phyloP scores from a whole-genome alignment of 2,329 filamentous ascomycete species.

The Setomelanomma holmii region DNA sequence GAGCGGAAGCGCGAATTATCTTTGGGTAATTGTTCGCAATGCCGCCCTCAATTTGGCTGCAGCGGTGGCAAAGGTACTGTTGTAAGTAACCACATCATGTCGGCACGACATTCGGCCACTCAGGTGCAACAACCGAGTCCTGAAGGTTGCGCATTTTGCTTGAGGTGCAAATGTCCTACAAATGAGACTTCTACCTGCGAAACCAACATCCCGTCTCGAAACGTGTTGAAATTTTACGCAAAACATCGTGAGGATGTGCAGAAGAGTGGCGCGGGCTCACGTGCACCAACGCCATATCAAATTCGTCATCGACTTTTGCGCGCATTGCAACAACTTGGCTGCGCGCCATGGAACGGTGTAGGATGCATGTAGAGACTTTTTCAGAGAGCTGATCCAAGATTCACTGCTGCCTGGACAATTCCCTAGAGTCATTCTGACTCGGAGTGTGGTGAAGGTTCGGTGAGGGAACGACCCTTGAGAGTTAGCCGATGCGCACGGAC shows the following conservation, averaged over 20 bases:
- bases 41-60: slow-evolving; percentile 13
- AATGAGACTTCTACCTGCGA: not conserved
- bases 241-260: slow-evolving; percentile 2
- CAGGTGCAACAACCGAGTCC: not conserved
- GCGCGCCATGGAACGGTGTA: not conserved
- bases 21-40: slow-evolving; percentile 19
- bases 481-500: slow-evolving; percentile 14
- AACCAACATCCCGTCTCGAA: not conserved
- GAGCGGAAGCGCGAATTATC: not conserved
- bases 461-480: not conserved
- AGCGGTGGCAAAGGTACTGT: not conserved
- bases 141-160: too few relatives aligned
- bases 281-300: not conserved
- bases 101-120: slow-evolving; percentile 18
- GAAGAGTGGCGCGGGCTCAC: slow-evolving; percentile 1
- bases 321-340: not conserved
- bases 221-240: too few relatives aligned
- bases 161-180: too few relatives aligned
- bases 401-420: slow-evolving; percentile 2
- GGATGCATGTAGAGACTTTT: not conserved
- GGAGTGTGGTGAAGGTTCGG: slow-evolving; percentile 1
- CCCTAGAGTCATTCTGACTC: not conserved
- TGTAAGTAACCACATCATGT: not conserved
- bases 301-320: slow-evolving; percentile 5
- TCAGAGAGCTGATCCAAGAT: not conserved